These are phyloP conservation scores for Haplosporangium sp. DNA, from an alignment of 371 early-diverging fungal genomes.

Conservation along the genomic window DNA sequence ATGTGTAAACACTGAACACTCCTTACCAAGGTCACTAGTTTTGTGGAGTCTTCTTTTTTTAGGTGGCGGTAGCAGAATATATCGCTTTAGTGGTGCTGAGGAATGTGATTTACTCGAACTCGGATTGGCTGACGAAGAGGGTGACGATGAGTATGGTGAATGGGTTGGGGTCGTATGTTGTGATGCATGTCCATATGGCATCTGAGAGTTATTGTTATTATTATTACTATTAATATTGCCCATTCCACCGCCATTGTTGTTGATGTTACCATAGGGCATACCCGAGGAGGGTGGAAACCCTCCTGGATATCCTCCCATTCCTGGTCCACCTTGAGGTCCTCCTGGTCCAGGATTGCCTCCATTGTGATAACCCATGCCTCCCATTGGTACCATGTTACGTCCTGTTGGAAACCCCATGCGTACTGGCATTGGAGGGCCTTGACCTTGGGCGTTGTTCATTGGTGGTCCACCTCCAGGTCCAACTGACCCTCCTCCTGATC, in stretches of 20 bases:
- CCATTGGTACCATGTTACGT: constrained; percentile 19
- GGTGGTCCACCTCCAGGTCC: constrained; percentile 17
- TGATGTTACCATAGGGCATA: constrained; percentile 25
- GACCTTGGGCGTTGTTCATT: constrained; percentile 21
- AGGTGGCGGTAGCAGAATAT: constrained; percentile 64
- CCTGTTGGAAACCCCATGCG: constrained; percentile 28
- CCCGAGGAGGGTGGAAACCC: constrained; percentile 20
- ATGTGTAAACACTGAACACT: not conserved
- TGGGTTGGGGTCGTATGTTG: constrained; percentile 46
- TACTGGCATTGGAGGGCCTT: constrained; percentile 7
- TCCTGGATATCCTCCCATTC: constrained; percentile 8
- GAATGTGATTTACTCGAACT: constrained; percentile 25
- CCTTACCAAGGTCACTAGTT: constrained; percentile 59
- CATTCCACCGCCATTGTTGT: constrained; percentile 6
- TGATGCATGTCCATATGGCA: constrained; percentile 40
- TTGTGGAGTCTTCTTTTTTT: constrained; percentile 60
- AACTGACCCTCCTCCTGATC: constrained; percentile 32
- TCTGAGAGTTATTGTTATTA: constrained; percentile 18
- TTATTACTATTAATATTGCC: constrained; percentile 18
- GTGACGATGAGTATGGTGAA: constrained; percentile 46
- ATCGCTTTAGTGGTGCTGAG: constrained; percentile 56
- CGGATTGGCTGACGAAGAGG: constrained; percentile 32
- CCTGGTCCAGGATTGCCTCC: constrained; percentile 25
- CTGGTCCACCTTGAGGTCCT: constrained; percentile 12
- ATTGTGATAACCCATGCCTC: constrained; percentile 13